Evolutionary conservation across 1,139 yeast species (phyloP).

Genomic region (Hemisphaericaspora xylanilytica): DNA sequence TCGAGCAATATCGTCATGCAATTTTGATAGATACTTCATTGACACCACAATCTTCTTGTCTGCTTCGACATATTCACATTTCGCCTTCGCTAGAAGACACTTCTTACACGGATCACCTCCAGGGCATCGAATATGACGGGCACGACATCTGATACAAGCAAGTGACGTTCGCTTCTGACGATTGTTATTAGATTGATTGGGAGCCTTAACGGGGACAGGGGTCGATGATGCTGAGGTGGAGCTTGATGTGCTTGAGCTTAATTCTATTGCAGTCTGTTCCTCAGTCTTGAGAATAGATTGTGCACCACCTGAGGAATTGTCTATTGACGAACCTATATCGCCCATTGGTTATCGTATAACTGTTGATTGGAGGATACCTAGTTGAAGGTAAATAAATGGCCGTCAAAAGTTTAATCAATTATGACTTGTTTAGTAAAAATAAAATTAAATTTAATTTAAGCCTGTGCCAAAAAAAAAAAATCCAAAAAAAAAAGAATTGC

Average conservation of each 20-base stretch:
- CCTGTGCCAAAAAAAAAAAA: not conserved
- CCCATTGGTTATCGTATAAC: no score
- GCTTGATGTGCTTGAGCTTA: constrained; percentile 4
- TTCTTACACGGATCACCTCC: constrained; percentile 77
- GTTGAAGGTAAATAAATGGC: no score
- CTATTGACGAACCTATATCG: no score
- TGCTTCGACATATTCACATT: constrained; percentile 75
- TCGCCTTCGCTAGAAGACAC: constrained; percentile 56
- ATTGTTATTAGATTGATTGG: constrained; percentile 2
- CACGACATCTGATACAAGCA: constrained; percentile 69
- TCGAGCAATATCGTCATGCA: constrained; percentile 65
- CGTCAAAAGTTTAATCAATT: not conserved
- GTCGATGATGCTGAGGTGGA: constrained; percentile 1
- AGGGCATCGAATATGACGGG: constrained; percentile 76
- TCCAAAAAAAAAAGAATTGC: not conserved
- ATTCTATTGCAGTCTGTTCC: constrained; percentile 5
- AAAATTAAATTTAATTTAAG: no score
- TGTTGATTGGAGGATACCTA: no score
- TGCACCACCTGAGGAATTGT: not conserved
- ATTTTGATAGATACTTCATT: constrained; percentile 63
- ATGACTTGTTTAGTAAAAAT: not conserved
- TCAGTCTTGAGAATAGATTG: not conserved
- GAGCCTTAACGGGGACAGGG: not conserved
- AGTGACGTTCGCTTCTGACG: constrained; percentile 34
- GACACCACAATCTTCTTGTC: constrained; percentile 78